These are phyloP conservation scores for Yarrowia keelungensis DNA, from an alignment of 805 yeast genomes.

Conservation along the genomic window DNA sequence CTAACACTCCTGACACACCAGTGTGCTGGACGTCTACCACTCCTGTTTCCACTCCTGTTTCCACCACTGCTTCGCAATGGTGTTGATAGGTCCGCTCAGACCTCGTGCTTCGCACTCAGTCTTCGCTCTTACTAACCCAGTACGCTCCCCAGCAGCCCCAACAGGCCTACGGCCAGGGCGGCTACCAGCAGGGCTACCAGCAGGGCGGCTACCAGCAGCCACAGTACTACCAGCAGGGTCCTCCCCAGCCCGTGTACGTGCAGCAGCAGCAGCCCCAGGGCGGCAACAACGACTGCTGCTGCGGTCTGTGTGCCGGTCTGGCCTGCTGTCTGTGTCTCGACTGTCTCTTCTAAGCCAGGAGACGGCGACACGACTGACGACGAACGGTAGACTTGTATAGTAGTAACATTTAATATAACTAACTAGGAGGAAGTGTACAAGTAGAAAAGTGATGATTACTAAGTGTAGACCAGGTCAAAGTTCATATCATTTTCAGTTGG, in stretches of 20 bases:
- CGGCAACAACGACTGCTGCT: constrained; percentile 47
- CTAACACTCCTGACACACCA: too few relatives aligned
- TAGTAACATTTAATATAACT: constrained; percentile 13
- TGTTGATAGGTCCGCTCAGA: too few relatives aligned
- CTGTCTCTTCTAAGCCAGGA: constrained; percentile 41
- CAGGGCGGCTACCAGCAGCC: constrained; percentile 40
- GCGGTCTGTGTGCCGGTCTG: constrained; percentile 50
- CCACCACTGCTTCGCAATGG: too few relatives aligned
- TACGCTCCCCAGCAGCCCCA: constrained; percentile 43
- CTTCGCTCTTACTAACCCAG: constrained; percentile 15
- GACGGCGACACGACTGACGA: neutral
- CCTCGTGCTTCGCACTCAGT: too few relatives aligned
- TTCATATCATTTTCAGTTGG: neutral
- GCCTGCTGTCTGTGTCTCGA: constrained; percentile 49
- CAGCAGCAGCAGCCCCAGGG: constrained; percentile 44
- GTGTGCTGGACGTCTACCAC: too few relatives aligned
- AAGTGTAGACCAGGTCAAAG: too few relatives aligned
- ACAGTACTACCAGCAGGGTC: constrained; percentile 43
- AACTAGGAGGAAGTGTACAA: neutral
- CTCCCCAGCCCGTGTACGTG: constrained; percentile 47
- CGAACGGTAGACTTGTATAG: constrained; percentile 28
- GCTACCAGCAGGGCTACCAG: constrained; percentile 38
- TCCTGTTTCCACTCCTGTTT: too few relatives aligned
- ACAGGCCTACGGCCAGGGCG: constrained; percentile 41
- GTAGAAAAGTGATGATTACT: too few relatives aligned